A percentile compares a stretch with the other conserved stretches of the same genome.
These are phyloP conservation scores for Gypsophila paniculata DNA, from an alignment of 179 eudicot species.

Conservation along the genomic window DNA sequence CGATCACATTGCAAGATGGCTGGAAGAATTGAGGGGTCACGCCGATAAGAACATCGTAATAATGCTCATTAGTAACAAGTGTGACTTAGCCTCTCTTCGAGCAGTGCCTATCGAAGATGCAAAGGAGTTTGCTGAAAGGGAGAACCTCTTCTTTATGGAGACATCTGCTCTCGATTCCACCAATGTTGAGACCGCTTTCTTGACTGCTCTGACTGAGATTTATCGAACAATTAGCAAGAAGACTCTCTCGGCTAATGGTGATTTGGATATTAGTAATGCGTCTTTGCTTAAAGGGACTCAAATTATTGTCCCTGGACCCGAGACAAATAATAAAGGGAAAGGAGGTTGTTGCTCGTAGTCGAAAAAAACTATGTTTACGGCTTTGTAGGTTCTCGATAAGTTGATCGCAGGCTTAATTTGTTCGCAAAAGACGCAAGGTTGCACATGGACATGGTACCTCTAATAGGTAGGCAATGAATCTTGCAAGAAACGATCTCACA, in stretches of 20 bases:
- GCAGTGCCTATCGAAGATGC: conserved; percentile 47
- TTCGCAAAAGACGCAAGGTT: not conserved
- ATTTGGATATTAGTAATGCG: conserved; percentile 27
- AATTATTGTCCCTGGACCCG: conserved; percentile 38
- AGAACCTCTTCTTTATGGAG: conserved; percentile 45
- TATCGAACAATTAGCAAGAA: conserved; percentile 39
- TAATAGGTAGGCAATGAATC: not conserved
- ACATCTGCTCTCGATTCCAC: conserved; percentile 44
- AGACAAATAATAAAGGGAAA: conserved; percentile 22
- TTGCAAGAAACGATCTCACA: not conserved
- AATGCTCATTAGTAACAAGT: conserved; percentile 43
- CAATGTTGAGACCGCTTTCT: conserved; percentile 44
- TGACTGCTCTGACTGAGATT: conserved; percentile 38
- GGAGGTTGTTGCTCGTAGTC: conserved; percentile 37
- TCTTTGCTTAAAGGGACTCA: conserved; percentile 43
- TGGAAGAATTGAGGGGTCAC: conserved; percentile 42
- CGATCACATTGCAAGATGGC: conserved; percentile 45
- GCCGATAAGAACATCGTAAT: conserved; percentile 41
- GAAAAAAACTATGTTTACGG: not conserved
- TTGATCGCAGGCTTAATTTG: not conserved
- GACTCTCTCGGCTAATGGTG: conserved; percentile 33
- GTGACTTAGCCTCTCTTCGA: conserved; percentile 43
- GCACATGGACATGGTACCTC: not conserved
- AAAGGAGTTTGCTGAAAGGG: conserved; percentile 50
- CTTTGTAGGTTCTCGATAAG: not conserved